phyloP scores from a whole-genome alignment of 495 filamentous ascomycete species.

The Apiosordaria backusii region DNA sequence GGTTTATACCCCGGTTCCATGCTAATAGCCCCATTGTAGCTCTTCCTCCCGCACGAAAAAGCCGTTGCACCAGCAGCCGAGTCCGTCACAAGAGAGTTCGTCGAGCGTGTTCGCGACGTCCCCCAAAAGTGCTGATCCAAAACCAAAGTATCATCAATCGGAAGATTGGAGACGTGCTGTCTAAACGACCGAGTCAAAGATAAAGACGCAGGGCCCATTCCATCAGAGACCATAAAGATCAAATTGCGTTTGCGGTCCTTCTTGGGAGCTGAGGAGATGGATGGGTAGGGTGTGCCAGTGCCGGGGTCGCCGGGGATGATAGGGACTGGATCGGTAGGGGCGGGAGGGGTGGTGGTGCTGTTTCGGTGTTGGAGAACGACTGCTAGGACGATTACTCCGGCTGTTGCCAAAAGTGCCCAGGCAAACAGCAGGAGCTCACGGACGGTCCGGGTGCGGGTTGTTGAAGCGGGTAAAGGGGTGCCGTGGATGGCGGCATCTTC shows the following conservation, averaged over 20 bases:
- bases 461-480: not conserved
- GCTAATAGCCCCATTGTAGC: conserved; percentile 93
- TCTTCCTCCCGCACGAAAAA: conserved; percentile 88
- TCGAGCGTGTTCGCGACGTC: conserved; percentile 79
- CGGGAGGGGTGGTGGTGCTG: conserved; percentile 19
- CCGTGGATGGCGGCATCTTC: conserved; percentile 32
- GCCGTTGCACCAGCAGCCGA: conserved; percentile 94
- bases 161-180: conserved; percentile 63
- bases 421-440: conserved; percentile 68
- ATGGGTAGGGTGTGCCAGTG: conserved; percentile 60
- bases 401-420: conserved; percentile 88
- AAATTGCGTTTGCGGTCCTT: conserved; percentile 78
- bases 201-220: conserved; percentile 93
- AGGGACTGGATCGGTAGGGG: not conserved
- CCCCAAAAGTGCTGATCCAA: conserved; percentile 87
- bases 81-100: conserved; percentile 80
- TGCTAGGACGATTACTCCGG: conserved; percentile 68
- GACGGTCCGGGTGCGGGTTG: conserved; percentile 14
- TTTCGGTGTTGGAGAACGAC: conserved; percentile 68
- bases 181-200: conserved; percentile 78
- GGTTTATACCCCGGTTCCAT: conserved; percentile 79
- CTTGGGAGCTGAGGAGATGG: conserved; percentile 52
- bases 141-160: conserved; percentile 65
- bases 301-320: conserved; percentile 10
- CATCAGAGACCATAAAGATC: conserved; percentile 98